Evolutionary conservation across 306 rosid species (phyloP), one percentile per base, ranked within the genome.

Genomic region (Fragaria vesca): DNA sequence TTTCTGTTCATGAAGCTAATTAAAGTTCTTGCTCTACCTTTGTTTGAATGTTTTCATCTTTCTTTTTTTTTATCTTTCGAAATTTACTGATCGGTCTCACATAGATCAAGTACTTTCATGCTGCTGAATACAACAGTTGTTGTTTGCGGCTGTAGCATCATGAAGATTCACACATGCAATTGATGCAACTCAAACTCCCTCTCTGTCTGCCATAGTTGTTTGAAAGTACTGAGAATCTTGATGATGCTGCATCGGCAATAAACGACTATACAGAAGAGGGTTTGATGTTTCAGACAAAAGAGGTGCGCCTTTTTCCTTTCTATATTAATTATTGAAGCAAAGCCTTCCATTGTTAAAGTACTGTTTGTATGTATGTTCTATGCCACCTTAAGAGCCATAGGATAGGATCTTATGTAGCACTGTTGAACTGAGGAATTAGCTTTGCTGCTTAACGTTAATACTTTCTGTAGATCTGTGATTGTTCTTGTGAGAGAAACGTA

Each of bases 191-290:
- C 18, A 2, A 47, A 24, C 57, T 69, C 57, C 28, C 43, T 34
- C 40, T 34, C 16, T 38, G 7, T 61, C 67, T 50, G 63, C 40
- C 77, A 28, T 21, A 50, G 42, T 70, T 76, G 12, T 79, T 73
- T 82, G 76, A 78, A 76, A 77, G 52, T 51, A 51, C 32, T 92
- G 97, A 91, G 98, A 95, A 92, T 95, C 98, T 95, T 92, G 98
- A 95, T 95, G 98, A 95, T 95, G 98, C 97, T 92, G 97, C 98
- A 92, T 91, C 96, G 61, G 97, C 97, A 88, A 89, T 88, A 76
- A 86, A 91, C 86, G 91, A 79, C 97, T 91, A 71, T 75, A 72
- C 58, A 82, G 78, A 78, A 60, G 70, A 55, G 16, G 21, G 52
- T 48, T 16, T 34, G 42, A 15, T 5, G 42, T 16, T 32, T 70